Base-by-base conservation (phyloP, 495 filamentous ascomycete species). In the Neurospora sp. region DNA sequence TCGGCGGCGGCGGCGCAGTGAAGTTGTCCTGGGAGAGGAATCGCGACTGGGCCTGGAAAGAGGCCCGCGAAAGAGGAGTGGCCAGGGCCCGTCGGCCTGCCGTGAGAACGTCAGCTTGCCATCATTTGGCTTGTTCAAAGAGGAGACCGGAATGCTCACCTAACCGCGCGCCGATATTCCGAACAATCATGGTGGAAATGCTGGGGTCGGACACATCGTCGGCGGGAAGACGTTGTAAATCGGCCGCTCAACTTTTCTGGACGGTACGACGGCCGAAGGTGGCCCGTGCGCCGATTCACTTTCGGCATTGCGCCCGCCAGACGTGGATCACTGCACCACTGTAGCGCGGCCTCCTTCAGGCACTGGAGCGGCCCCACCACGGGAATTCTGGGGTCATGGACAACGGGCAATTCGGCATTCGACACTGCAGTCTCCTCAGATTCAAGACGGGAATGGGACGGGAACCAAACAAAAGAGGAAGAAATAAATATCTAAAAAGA, bases 131-230 rank as follows among this genome's bases (percentile, higher is more conserved):
- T 31, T n/a, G n/a, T 27, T 2, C 20, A 2, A 22, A n/a, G 12
- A 14, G 3, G 1, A 69, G 1, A 41, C 14, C n/a, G 2, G 3
- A 27, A 12, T 46, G 16, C 79, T 76, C 80, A 84, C 86, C 84
- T 74, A 85, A 85, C 81, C 85, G 84, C 70, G 82, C 78, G 71
- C 80, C 84, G 38, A 84, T 73, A 71, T 85, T 86, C 81, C 86
- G 83, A 79, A 88, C 76, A 74, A 88, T 87, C 86, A 88, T 88
- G 68, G 76, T 69, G 72, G 73, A 40, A 73, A 71, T 35, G 71
- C 66, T 68, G 74, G 48, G 68, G 70, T 41, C 69, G 73, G 22
- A 31, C 22, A 69, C 77, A 78, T 74, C 71, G 73, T 59, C 42
- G 35, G 38, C 48, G 41, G 53, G 40, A 40, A 46, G 70, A 38